Base-by-base conservation (phyloP, 345 rosid species). In the Populus pruinosa region DNA sequence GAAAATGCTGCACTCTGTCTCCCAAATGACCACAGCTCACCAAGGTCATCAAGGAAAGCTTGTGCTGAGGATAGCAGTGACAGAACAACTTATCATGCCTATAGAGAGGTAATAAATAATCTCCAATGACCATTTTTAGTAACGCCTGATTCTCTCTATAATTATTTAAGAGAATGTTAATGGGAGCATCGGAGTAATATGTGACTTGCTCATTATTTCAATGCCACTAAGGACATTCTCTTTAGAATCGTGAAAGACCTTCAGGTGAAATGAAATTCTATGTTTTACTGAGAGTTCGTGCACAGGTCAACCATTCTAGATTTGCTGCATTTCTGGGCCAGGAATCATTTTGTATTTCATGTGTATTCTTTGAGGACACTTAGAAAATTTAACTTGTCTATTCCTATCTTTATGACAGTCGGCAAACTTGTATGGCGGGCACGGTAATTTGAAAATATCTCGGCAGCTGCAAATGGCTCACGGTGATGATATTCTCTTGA, bases 51-150 rank as follows among this genome's bases (percentile, higher is more conserved):
- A 63, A 75, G 76, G 44, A 69, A 76, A 59, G 55, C 43, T 53
- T 70, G 56, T 56, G 18, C 3, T 49, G 76, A 50, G 27, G 36
- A 50, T 67, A 71, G 78, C 77, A 73, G 80, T 44, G 77, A 75
- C n/a, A 23, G 16, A 1, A 76, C 49, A 50, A 44, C 65, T 38
- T 72, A 79, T 71, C 14, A 4, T 13, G 2, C 3, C 63, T 27
- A 76, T 69, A n/a, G 41, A 25, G 64, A 67, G 81, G 85, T 85
- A 81, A 43, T 77, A 36, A 44, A 49, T 53, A 36, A 50, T 56
- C 31, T 50, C 2, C 16, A 63, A 1, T 73, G 70, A 38, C 39
- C 59, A 53, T 27, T 41, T 69, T 64, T 29, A 14, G 33, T 56
- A 56, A 27, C 29, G 14, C 63, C 29, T 8, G 4, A 4, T 56